Base-by-base conservation (phyloP, 768 basidiomycete species). In the Lactarius hengduanensis region DNA sequence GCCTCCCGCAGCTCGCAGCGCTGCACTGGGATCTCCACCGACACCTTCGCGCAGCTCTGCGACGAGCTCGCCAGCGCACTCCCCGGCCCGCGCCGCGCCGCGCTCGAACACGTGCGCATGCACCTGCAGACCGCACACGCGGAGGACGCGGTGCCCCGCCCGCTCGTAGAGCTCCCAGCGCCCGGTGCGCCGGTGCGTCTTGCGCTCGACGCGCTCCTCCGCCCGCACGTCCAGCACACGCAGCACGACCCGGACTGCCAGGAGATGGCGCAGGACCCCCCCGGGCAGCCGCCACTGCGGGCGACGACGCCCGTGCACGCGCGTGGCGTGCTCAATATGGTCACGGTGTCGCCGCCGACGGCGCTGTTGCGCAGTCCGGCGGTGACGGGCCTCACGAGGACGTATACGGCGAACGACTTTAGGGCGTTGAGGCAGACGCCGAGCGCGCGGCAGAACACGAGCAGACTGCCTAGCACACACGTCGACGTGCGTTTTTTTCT, bases 381-480 rank as follows among this genome's bases (percentile, higher is more conserved):
- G 0, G 84, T 86, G 28, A 89, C 89, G 0, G 90, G 89, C 20
- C 80, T 94, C 32, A 93, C 92, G 13, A 94, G 93, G 77, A 92
- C 83, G 67, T 94, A 94, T 70, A 75, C 74, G 26, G 89, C 84
- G 73, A 92, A 94, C 71, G 92, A 94, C 74, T 94, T 94, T 71
- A 82, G 92, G 61, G 84, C 90, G 73, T 78, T 92, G 69, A 80
- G 92, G 58, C 86, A 88, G 74, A 77, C 80, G 50, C 83, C 90
- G 38, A 83, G 85, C 11, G 84, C 88, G 69, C 84, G 90, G 71
- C 84, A 91, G 74, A 94, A 94, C 72, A 94, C 91, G 63, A 94
- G 92, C 76, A 81, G 92, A 72, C 79, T 94, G 55, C 92, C 92
- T 11, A 94, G 92, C 76, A 88, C 86, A 80, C 92, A 94, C 76